phyloP scores from a whole-genome alignment of 345 rosid genomes.

The Pistacia vera region DNA sequence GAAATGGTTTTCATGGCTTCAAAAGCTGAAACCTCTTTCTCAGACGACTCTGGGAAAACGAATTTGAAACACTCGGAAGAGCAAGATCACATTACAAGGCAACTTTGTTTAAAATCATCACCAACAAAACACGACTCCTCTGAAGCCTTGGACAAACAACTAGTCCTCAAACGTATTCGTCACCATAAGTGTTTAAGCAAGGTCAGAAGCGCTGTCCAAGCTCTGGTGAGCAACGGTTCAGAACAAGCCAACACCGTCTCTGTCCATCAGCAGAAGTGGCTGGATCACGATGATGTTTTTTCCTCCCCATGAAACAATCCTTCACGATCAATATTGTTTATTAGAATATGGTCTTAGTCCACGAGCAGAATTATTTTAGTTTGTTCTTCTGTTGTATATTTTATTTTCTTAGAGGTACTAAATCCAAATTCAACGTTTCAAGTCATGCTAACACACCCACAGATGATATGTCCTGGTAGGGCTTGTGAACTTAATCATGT shows the following conservation, averaged over 20 bases:
- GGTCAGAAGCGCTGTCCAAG: slow-evolving; percentile 31
- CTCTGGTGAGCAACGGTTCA: slow-evolving; percentile 27
- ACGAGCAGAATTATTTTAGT: too few species aligned
- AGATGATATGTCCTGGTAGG: too few species aligned
- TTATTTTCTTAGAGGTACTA: too few species aligned
- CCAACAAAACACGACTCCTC: slow-evolving; percentile 10
- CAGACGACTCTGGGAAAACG: slow-evolving; percentile 16
- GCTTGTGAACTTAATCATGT: too few species aligned
- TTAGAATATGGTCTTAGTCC: too few species aligned
- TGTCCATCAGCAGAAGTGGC: slow-evolving; percentile 22
- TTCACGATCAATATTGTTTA: too few species aligned
- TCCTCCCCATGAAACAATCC: slow-evolving; percentile 18
- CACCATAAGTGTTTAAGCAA: slow-evolving; percentile 41
- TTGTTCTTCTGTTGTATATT: too few species aligned
- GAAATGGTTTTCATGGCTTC: slow-evolving; percentile 35
- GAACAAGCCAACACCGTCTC: neutral
- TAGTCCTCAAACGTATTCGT: slow-evolving; percentile 49
- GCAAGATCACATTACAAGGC: slow-evolving; percentile 26
- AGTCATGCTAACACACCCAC: too few species aligned
- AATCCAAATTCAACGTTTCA: too few species aligned
- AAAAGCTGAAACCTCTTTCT: slow-evolving; percentile 15
- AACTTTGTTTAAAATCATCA: slow-evolving; percentile 44
- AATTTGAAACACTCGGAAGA: slow-evolving; percentile 19
- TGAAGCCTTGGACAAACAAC: slow-evolving; percentile 33
- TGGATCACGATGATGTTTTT: slow-evolving; percentile 43